Evolutionary conservation across 768 basidiomycete genomes (phyloP), one percentile per base, ranked within the genome.

Genomic region (Rhizopogon sp.): DNA sequence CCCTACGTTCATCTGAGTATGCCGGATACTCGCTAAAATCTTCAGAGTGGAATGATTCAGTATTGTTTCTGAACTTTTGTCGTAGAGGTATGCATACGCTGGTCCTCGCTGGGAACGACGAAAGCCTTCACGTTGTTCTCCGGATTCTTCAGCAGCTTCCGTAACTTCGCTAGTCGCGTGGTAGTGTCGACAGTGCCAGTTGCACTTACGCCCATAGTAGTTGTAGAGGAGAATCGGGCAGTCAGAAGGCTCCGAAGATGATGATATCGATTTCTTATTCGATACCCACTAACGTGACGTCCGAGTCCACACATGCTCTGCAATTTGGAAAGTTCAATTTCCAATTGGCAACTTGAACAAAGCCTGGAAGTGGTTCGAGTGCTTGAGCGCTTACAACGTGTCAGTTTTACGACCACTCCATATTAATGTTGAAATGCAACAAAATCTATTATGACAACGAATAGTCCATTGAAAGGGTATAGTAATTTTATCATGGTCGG

Each of bases 21-120:
- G 94, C 90, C 16, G 87, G 79, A 69, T 95, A 96, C 69, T 96
- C 94, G 71, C 92, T 94, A 6, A 79, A 85, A 70, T 95, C 93
- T 94, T 57, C n/a, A 51, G 20, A 39, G 44, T 53, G 43, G 29
- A 2, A 14, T 1, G 45, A 3, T 37, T 58, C 44, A 39, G 41
- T 17, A 55, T 57, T 49, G 28, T 3, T 35, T 40, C 51, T 33
- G 22, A 25, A 16, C 3, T 33, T 16, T 14, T 39, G 4, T 6
- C 14, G 17, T 6, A 37, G 13, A 37, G 13, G 11, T 11, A 4
- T 11, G 80, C 85, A 66, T 70, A 89, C 94, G 96, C 64, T 92
- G 89, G 72, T 98, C 96, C 70, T 93, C 95, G 58, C 89, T 93
- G 4, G 92, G 90, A 43, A 98, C 82, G 1, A 98, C 81, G 62